Percentiles rank a stretch among this genome's conserved stretches.
phyloP scores from a whole-genome alignment of 345 rosid species.

The Chamaenerion angustifolium region DNA sequence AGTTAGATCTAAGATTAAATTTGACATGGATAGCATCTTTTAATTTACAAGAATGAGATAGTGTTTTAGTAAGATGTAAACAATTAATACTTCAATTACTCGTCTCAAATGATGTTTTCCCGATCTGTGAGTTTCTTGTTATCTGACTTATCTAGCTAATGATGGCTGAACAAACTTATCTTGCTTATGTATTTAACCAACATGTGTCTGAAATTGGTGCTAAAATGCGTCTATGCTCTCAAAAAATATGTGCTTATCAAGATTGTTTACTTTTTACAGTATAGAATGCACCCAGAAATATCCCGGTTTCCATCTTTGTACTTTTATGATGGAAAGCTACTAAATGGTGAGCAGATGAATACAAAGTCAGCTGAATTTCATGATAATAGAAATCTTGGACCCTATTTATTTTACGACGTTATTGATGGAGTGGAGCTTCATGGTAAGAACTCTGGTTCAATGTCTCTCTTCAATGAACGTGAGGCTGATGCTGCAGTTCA shows the following conservation, averaged over 20 bases:
- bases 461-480: conserved; percentile 65
- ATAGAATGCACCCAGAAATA: conserved; percentile 99
- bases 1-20: no score
- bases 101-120: not conserved
- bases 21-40: no score
- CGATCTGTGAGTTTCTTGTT: no score
- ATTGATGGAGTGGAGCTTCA: conserved; percentile 74
- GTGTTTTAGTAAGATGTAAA: no score
- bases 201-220: not conserved
- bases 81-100: no score
- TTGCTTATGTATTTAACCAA: not conserved
- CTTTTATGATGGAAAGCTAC: conserved; percentile 73
- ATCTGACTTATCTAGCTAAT: no score
- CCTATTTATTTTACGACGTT: conserved; percentile 72
- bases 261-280: conserved; percentile 41
- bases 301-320: conserved; percentile 77
- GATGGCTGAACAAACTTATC: no score
- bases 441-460: conserved; percentile 55
- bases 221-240: not conserved
- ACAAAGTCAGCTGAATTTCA: conserved; percentile 69
- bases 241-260: conserved; percentile 10
- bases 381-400: conserved; percentile 50
- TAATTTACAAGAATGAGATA: no score
- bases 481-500: conserved; percentile 91
- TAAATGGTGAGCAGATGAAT: conserved; percentile 59